Conservation (phyloP, 2,329 filamentous ascomycete genomes). For the Trichophyton rubrum region DNA sequence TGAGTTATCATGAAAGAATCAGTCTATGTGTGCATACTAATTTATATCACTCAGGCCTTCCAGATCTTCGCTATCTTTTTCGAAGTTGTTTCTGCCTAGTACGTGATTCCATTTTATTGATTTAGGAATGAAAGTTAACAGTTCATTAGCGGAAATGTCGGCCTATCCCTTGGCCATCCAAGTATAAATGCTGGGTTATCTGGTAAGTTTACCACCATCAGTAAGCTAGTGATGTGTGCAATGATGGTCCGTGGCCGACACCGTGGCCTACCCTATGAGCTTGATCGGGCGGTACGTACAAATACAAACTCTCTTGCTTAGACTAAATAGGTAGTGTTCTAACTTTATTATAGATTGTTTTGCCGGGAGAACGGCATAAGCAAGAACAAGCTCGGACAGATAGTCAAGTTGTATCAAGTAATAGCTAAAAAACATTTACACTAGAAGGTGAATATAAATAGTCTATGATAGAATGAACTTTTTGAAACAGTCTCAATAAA, state of each 20-base stretch:
- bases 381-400: conserved; percentile 8
- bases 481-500: too few relatives aligned
- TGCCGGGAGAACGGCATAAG: conserved; percentile 9
- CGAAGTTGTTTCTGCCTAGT: conserved; percentile 32
- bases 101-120: conserved; percentile 10
- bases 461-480: neutral
- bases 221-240: conserved; percentile 43
- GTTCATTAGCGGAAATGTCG: conserved; percentile 22
- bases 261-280: conserved; percentile 42
- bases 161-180: conserved; percentile 24
- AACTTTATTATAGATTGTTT: conserved; percentile 7
- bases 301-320: too few relatives aligned
- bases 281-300: conserved; percentile 33
- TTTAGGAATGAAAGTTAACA: conserved; percentile 8
- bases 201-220: conserved; percentile 36
- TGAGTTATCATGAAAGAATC: conserved; percentile 10
- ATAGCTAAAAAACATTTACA: neutral
- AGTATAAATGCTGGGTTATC: conserved; percentile 21
- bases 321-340: neutral
- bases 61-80: conserved; percentile 27
- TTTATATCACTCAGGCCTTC: conserved; percentile 8
- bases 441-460: neutral
- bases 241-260: conserved; percentile 47
- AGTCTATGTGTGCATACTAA: neutral
- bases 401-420: neutral